phyloP scores from a whole-genome alignment of 73 alveolate genomes.

The Paraurostyla sp. region DNA sequence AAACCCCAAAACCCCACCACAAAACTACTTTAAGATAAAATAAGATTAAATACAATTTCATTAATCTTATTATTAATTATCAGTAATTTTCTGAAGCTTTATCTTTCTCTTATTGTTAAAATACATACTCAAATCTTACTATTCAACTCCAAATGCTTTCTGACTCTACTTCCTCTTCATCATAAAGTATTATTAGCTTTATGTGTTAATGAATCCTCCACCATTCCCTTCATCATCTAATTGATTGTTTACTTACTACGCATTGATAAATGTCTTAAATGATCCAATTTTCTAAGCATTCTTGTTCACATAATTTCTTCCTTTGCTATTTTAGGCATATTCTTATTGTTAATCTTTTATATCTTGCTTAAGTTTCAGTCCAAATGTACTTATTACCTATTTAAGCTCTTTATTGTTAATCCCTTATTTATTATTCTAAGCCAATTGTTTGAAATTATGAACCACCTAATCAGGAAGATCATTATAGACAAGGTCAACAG shows the following conservation, averaged over 20 bases:
- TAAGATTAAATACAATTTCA: too few relatives aligned
- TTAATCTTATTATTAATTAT: too few relatives aligned
- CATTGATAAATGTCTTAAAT: too few relatives aligned
- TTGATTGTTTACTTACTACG: too few relatives aligned
- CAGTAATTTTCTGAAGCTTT: too few relatives aligned
- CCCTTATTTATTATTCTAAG: not conserved
- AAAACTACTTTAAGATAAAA: too few relatives aligned
- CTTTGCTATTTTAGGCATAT: not conserved
- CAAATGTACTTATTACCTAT: not conserved
- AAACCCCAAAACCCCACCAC: too few relatives aligned
- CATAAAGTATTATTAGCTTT: not conserved
- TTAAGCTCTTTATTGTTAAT: not conserved
- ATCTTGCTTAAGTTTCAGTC: not conserved
- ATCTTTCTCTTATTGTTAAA: constrained; percentile 13
- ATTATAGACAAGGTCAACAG: too few relatives aligned
- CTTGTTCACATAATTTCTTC: not conserved
- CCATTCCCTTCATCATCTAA: too few relatives aligned
- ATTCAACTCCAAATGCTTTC: not conserved
- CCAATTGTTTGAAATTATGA: not conserved
- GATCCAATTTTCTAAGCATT: not conserved
- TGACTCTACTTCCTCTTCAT: not conserved
- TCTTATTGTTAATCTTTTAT: not conserved
- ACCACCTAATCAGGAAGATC: too few relatives aligned
- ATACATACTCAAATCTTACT: constrained; percentile 21
- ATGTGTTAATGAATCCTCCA: too few relatives aligned